Evolutionary conservation across 208 protist species (phyloP), one percentile per base, ranked within the genome.

Genomic region (Balamuthia mandrillaris): DNA sequence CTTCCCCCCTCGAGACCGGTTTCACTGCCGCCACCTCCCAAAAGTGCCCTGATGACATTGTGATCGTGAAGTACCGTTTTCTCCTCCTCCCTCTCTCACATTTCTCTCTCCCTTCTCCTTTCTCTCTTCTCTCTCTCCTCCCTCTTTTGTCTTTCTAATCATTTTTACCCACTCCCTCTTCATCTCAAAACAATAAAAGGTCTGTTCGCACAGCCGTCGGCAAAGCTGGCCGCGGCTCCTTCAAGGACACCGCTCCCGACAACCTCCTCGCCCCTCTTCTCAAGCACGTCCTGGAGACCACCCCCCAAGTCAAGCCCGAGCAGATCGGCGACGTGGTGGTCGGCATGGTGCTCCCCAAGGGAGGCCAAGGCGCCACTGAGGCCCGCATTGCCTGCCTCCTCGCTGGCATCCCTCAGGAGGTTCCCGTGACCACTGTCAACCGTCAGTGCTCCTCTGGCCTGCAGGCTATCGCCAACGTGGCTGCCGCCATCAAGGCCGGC

Each of bases 361-460:
- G 81, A 21, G 52, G 16, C 29, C 66, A 77, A 49, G 87, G 87
- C 56, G 87, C 87, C 27, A 81, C 81, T 56, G 77, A 90, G 47
- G 75, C 84, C 42, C 74, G 88, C 60, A 66, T 90, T 51, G 88
- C 81, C 21, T n/a, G 42, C 21, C 78, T 90, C 9, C 77, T 90
- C 14, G 88, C 75, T 29, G 88, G 88, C 54, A n/a, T 88, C 10
- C 88, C 88, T 54, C 54, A 85, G 21, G 72, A 86, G 47, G 84
- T 88, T 14, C 84, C 88, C 66, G 56, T 78, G 33, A 83, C 54
- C 27, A 90, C 84, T 16, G 77, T 90, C n/a, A 88, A 90, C 24
- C 85, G 88, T 84, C 85, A 88, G 77, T 90, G 88, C 66, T 90
- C 88, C 35, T 90, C 88, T 54, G 88, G 63, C 31, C 65, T 85